phyloP scores from a whole-genome alignment of 192 early-diverging fungal species.

The Entomortierella parvispora region DNA sequence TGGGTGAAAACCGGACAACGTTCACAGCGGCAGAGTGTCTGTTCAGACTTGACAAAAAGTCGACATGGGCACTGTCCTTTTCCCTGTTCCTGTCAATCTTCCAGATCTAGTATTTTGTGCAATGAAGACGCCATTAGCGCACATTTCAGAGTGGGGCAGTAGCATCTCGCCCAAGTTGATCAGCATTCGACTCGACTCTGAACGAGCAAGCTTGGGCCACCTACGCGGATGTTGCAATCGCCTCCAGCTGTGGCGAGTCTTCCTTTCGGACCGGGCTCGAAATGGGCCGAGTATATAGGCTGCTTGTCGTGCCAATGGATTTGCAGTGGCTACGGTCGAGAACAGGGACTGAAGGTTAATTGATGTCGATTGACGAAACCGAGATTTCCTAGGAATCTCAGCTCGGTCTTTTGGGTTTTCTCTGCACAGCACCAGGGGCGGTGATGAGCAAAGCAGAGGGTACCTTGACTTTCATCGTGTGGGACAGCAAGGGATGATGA shows the following conservation, averaged over 20 bases:
- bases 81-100: slow-evolving; percentile 52
- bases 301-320: slow-evolving; percentile 96
- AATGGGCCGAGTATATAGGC: slow-evolving; percentile 92
- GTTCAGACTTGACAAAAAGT: slow-evolving; percentile 84
- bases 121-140: not conserved
- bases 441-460: too few species aligned
- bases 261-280: slow-evolving; percentile 68
- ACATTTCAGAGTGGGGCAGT: slow-evolving; percentile 5
- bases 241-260: slow-evolving; percentile 92
- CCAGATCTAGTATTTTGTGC: slow-evolving; percentile 65
- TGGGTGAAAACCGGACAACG: slow-evolving; percentile 90
- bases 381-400: too few species aligned
- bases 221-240: slow-evolving; percentile 88
- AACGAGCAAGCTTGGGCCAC: slow-evolving; percentile 35
- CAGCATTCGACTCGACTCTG: too few species aligned
- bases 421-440: too few species aligned
- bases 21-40: slow-evolving; percentile 93
- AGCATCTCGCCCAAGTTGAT: not conserved
- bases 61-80: slow-evolving; percentile 65
- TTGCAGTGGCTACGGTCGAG: slow-evolving; percentile 70
- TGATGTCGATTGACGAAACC: too few species aligned
- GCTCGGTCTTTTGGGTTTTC: too few species aligned
- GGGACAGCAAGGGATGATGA: slow-evolving; percentile 30
- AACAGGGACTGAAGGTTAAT: not conserved
- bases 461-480: slow-evolving; percentile 32